phyloP scores from a whole-genome alignment of 805 yeast species.

The Kurtzmaniella fragi region DNA sequence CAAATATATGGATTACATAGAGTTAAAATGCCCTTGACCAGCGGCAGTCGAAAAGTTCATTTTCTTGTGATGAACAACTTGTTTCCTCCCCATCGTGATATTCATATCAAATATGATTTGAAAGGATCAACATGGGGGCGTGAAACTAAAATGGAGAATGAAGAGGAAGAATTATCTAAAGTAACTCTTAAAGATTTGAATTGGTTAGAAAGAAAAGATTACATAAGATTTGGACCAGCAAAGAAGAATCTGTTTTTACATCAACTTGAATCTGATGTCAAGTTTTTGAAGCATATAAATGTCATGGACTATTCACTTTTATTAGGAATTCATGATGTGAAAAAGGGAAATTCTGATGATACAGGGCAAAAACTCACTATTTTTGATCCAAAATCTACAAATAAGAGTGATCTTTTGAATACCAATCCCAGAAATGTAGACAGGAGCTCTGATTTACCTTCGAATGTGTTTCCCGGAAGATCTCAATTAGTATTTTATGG shows the following conservation, averaged over 20 bases:
- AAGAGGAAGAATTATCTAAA: slow-evolving; percentile 22
- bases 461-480: slow-evolving; percentile 40
- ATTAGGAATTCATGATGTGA: slow-evolving; percentile 80
- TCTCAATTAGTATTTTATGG: slow-evolving; percentile 60
- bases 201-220: slow-evolving; percentile 67
- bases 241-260: slow-evolving; percentile 55
- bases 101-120: slow-evolving; percentile 81
- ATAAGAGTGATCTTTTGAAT: slow-evolving; percentile 34
- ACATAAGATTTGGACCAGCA: slow-evolving; percentile 70
- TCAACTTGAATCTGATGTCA: slow-evolving; percentile 75
- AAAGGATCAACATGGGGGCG: slow-evolving; percentile 92
- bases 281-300: slow-evolving; percentile 64
- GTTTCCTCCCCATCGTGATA: slow-evolving; percentile 88
- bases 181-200: slow-evolving; percentile 79
- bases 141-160: slow-evolving; percentile 38
- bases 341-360: slow-evolving; percentile 42
- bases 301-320: slow-evolving; percentile 95
- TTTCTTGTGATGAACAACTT: slow-evolving; percentile 95
- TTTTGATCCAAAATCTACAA: slow-evolving; percentile 38
- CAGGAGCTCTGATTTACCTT: slow-evolving; percentile 37
- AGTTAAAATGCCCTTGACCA: slow-evolving; percentile 74
- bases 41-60: slow-evolving; percentile 67
- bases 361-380: slow-evolving; percentile 35
- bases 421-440: slow-evolving; percentile 45
- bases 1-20: slow-evolving; percentile 96